Evolutionary conservation across 2,329 filamentous ascomycete species (phyloP).

Genomic region (Madurella fahalii): DNA sequence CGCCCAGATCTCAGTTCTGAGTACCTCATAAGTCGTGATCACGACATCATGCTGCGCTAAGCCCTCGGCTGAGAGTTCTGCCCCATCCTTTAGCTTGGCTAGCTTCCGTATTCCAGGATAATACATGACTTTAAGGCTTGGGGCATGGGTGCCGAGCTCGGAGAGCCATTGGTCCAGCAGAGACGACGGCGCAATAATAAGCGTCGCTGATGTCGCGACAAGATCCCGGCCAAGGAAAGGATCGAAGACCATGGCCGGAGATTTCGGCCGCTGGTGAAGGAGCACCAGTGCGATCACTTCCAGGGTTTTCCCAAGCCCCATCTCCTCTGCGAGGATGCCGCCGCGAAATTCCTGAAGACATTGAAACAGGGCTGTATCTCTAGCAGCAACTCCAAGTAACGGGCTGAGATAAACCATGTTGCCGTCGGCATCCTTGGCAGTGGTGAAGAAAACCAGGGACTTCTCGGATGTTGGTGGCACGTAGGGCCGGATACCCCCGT

Average conservation of each 20-base stretch:
- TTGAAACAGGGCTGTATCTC: conserved; percentile 44
- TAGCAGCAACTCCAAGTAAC: conserved; percentile 56
- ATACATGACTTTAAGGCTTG: conserved; percentile 50
- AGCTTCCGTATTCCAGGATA: conserved; percentile 47
- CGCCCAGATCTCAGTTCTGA: conserved; percentile 78
- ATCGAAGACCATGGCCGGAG: conserved; percentile 30
- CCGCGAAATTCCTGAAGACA: conserved; percentile 45
- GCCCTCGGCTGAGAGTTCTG: conserved; percentile 37
- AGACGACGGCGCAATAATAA: conserved; percentile 58
- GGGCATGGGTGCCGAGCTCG: conserved; percentile 57
- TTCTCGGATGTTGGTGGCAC: conserved; percentile 8
- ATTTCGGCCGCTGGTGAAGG: conserved; percentile 48
- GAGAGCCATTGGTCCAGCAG: conserved; percentile 59
- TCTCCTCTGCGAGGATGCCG: conserved; percentile 74
- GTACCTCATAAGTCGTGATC: conserved; percentile 62
- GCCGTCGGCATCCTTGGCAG: conserved; percentile 43
- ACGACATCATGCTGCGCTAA: conserved; percentile 55
- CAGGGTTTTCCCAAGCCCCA: conserved; percentile 78
- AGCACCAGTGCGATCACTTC: conserved; percentile 70
- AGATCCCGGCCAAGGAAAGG: conserved; percentile 41
- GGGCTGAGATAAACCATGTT: conserved; percentile 45
- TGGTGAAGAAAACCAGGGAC: conserved; percentile 42
- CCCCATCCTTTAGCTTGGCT: conserved; percentile 38
- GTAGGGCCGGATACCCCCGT: conserved; percentile 27
- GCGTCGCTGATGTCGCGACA: conserved; percentile 49